A percentile compares a stretch with the other conserved stretches of the same genome.
phyloP scores from a whole-genome alignment of 495 filamentous ascomycete genomes.

The Hypoxylon cercidicola region DNA sequence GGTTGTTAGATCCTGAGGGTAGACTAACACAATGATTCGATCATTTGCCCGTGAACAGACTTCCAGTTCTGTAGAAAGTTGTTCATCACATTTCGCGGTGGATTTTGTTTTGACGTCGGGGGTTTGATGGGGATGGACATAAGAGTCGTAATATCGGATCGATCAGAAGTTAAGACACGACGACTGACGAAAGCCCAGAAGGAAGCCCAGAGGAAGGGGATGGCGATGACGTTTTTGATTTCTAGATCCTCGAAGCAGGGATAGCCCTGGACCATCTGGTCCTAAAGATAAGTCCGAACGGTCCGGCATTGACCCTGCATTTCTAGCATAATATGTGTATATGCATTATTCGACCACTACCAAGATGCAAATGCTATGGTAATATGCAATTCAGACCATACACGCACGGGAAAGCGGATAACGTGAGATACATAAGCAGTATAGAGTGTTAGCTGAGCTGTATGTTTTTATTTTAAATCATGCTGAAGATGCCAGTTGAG shows the following conservation, averaged over 20 bases:
- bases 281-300: conserved; percentile 21
- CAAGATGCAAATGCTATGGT: neutral
- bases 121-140: conserved; percentile 19
- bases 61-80: conserved; percentile 17
- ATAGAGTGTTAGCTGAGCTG: too few relatives aligned
- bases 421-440: too few relatives aligned
- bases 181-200: conserved; percentile 42
- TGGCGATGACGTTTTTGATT: conserved; percentile 36
- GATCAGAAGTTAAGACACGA: conserved; percentile 16
- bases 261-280: conserved; percentile 28
- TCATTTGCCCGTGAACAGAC: conserved; percentile 24
- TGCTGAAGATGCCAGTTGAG: too few relatives aligned
- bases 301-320: conserved; percentile 10
- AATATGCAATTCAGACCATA: conserved; percentile 3
- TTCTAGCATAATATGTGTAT: conserved; percentile 16
- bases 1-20: conserved; percentile 6
- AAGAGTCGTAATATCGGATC: conserved; percentile 29
- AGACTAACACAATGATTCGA: conserved; percentile 21
- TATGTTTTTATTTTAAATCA: too few relatives aligned
- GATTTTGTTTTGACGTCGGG: conserved; percentile 7
- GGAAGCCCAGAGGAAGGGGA: neutral
- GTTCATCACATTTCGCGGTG: conserved; percentile 25
- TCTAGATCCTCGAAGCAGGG: conserved; percentile 26
- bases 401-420: too few relatives aligned
- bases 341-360: conserved; percentile 1